Base-by-base conservation (phyloP, 768 basidiomycete genomes). In the Suillus tomentosus region DNA sequence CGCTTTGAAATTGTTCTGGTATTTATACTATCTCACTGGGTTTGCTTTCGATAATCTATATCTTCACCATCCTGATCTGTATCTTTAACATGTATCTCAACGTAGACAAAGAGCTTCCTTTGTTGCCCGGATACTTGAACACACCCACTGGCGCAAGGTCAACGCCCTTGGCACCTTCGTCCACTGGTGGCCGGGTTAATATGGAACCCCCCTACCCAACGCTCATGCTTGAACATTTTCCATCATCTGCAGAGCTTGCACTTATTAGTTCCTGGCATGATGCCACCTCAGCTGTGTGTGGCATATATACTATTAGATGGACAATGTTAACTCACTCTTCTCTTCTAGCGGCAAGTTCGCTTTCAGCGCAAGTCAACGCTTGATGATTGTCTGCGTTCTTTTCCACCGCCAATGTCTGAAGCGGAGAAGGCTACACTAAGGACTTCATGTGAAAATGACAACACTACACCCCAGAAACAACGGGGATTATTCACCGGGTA, bases 221-320 rank as follows among this genome's bases (percentile, higher is more conserved):
- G n/a, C 51, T 70, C 40, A 59, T 62, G 4, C 37, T 67, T n/a
- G 75, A 73, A 61, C 62, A 65, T 15, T 61, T 36, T 13, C 51
- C 71, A 24, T 68, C 74, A 3, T 34, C 34, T 8, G 66, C 64
- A 56, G 73, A 75, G 14, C 64, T 69, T 62, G 19, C 36, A 14
- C 56, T 56, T 42, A 47, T 73, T 50, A 65, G 68, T 17, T 65
- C 70, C 36, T 75, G 74, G 74, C 75, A 75, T 13, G 74, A 56
- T 9, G 70, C 73, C 0, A 68, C 67, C 24, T 51, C 9, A 66
- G 67, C 45, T 69, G 75, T 70, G 36, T 57, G 68, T 64, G 51
- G 22, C 48, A 24, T 9, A n/a, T 50, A 7, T 13, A 31, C 11
- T 42, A 27, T 17, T n/a, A 68, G 53, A 71, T 62, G 13, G 19